A percentile compares a stretch with the other conserved stretches of the same genome.
phyloP scores from a whole-genome alignment of 345 rosid species.

The Populus ilicifolia region DNA sequence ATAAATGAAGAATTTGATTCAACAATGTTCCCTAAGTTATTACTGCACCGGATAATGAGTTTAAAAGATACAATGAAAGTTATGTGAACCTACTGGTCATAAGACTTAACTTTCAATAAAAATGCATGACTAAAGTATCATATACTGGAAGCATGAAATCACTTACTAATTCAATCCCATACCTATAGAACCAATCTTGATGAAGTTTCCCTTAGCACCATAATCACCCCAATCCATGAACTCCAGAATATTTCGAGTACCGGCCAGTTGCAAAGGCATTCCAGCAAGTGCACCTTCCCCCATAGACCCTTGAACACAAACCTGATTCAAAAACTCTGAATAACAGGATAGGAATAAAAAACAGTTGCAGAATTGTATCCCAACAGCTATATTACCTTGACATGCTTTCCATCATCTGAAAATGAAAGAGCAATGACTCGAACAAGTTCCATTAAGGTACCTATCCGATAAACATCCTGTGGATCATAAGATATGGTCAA shows the following conservation, averaged over 20 bases:
- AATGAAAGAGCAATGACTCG: slow-evolving; percentile 78
- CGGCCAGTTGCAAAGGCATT: slow-evolving; percentile 95
- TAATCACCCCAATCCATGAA: slow-evolving; percentile 96
- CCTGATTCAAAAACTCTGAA: slow-evolving; percentile 41
- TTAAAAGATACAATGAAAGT: no score
- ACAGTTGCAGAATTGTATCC: background rate
- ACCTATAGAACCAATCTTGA: slow-evolving; percentile 88
- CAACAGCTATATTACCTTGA: slow-evolving; percentile 55
- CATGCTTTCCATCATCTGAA: slow-evolving; percentile 92
- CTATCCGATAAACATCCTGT: slow-evolving; percentile 97
- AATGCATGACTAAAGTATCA: no score
- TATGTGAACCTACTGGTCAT: no score
- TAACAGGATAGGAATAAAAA: background rate
- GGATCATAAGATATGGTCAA: slow-evolving; percentile 25
- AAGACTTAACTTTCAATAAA: no score
- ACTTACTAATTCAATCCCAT: slow-evolving; percentile 4
- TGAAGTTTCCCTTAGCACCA: slow-evolving; percentile 73
- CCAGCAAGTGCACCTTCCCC: slow-evolving; percentile 95
- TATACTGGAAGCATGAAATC: background rate
- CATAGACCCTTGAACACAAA: slow-evolving; percentile 99
- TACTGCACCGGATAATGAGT: no score
- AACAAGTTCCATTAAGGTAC: slow-evolving; percentile 91
- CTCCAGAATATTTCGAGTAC: slow-evolving; percentile 83
- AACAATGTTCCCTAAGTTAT: no score
- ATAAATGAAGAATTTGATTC: background rate